Evolutionary conservation across 768 basidiomycete genomes (phyloP).

Genomic region (Pleurotus eryngii): DNA sequence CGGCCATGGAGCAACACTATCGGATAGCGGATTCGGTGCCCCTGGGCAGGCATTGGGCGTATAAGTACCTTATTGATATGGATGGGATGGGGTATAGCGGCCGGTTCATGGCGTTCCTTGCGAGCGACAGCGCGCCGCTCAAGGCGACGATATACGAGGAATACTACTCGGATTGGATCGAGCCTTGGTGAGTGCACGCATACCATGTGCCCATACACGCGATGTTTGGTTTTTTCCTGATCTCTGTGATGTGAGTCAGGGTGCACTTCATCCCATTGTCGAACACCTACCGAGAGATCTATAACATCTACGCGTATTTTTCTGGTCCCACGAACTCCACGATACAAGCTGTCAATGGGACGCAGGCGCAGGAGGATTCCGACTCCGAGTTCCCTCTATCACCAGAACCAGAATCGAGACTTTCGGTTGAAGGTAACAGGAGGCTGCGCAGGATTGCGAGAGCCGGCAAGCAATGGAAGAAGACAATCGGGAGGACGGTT

Average conservation of each 20-base stretch:
- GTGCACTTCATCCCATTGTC: slow-evolving; percentile 94
- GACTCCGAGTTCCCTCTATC: background rate
- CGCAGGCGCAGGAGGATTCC: slow-evolving; percentile 16
- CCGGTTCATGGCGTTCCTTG: slow-evolving; percentile 80
- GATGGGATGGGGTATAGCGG: slow-evolving; percentile 97
- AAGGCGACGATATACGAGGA: slow-evolving; percentile 92
- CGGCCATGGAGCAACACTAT: slow-evolving; percentile 59
- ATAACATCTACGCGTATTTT: slow-evolving; percentile 92
- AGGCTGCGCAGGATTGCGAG: slow-evolving; percentile 79
- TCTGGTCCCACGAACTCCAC: slow-evolving; percentile 73
- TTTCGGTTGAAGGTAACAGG: slow-evolving; percentile 59
- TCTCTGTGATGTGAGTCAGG: slow-evolving; percentile 39
- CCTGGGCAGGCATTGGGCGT: slow-evolving; percentile 85
- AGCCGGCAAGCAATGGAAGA: slow-evolving; percentile 93
- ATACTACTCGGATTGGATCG: slow-evolving; percentile 88
- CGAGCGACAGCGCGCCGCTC: slow-evolving; percentile 84
- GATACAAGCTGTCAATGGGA: slow-evolving; percentile 50
- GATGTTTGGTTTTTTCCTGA: background rate
- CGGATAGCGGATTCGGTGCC: slow-evolving; percentile 75
- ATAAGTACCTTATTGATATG: slow-evolving; percentile 89
- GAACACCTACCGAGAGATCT: slow-evolving; percentile 82
- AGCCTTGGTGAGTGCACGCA: slow-evolving; percentile 59
- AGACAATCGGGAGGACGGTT: slow-evolving; percentile 71
- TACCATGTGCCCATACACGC: background rate
- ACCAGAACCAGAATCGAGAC: slow-evolving; percentile 30